phyloP scores from a whole-genome alignment of 106 monocot species.

The Triglochin maritima region DNA sequence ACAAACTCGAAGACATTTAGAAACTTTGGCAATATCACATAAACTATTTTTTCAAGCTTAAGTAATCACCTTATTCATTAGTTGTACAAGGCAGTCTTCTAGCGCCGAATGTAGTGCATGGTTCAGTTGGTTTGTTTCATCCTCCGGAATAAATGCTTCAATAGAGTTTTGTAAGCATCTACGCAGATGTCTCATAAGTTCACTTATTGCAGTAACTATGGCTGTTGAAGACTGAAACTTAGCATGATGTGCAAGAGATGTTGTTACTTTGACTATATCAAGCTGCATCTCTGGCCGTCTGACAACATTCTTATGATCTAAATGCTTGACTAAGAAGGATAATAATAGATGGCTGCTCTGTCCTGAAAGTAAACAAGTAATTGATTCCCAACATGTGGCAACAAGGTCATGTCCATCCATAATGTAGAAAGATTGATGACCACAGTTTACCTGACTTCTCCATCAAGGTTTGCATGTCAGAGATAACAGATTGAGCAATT shows the following conservation, averaged over 20 bases:
- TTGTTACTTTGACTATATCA: constrained; percentile 42
- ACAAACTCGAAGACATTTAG: no score
- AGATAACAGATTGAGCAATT: constrained; percentile 56
- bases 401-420: not conserved
- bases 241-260: constrained; percentile 37
- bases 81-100: constrained; percentile 61
- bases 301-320: constrained; percentile 81
- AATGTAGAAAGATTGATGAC: not conserved
- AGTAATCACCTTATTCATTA: constrained; percentile 50
- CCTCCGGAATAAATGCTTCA: constrained; percentile 37
- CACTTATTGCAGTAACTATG: constrained; percentile 53
- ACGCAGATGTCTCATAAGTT: constrained; percentile 75
- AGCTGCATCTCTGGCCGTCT: constrained; percentile 49
- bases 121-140: constrained; percentile 33
- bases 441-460: constrained; percentile 55
- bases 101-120: constrained; percentile 51
- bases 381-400: not conserved
- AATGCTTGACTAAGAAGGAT: constrained; percentile 66
- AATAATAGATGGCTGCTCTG: constrained; percentile 59
- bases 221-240: constrained; percentile 42
- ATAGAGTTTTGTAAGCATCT: constrained; percentile 77
- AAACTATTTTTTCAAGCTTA: no score
- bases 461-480: constrained; percentile 56
- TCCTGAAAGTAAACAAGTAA: constrained; percentile 32
- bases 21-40: no score